These are phyloP conservation scores for Tilletia indica DNA, from an alignment of 1,284 basidiomycete species.

Conservation along the genomic window DNA sequence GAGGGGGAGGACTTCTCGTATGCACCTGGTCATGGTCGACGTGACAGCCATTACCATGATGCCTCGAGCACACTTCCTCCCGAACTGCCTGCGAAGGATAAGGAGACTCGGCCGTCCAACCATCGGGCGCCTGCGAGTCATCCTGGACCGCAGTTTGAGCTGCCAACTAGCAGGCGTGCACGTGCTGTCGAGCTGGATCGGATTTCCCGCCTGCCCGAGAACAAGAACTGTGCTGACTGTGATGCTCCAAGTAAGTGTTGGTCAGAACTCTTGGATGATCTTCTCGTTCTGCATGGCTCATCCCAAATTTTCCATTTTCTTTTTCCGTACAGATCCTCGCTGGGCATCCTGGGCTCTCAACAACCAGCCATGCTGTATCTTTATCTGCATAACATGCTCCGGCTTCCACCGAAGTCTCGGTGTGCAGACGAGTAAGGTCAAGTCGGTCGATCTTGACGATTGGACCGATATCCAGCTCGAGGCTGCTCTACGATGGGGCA, in stretches of 20 bases:
- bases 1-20: not conserved
- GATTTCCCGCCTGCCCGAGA: conserved; percentile 55
- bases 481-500: conserved; percentile 40
- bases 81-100: conserved; percentile 19
- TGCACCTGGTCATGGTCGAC: not conserved
- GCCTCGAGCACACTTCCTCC: not conserved
- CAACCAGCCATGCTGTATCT: conserved; percentile 53
- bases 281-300: not conserved
- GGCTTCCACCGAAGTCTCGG: conserved; percentile 61
- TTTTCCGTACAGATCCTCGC: conserved; percentile 46
- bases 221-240: conserved; percentile 60
- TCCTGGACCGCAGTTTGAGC: not conserved
- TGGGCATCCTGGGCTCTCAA: conserved; percentile 58
- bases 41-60: not conserved
- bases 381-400: conserved; percentile 61
- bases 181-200: conserved; percentile 54
- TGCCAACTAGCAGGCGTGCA: conserved; percentile 21
- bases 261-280: not conserved
- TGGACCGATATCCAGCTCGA: conserved; percentile 45
- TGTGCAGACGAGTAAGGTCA: conserved; percentile 61
- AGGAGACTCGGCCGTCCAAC: not conserved
- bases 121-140: not conserved
- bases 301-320: not conserved
- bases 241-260: conserved; percentile 43
- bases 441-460: conserved; percentile 61